Evolutionary conservation across 1,284 basidiomycete genomes (phyloP).

Genomic region (Trametes polyzona): DNA sequence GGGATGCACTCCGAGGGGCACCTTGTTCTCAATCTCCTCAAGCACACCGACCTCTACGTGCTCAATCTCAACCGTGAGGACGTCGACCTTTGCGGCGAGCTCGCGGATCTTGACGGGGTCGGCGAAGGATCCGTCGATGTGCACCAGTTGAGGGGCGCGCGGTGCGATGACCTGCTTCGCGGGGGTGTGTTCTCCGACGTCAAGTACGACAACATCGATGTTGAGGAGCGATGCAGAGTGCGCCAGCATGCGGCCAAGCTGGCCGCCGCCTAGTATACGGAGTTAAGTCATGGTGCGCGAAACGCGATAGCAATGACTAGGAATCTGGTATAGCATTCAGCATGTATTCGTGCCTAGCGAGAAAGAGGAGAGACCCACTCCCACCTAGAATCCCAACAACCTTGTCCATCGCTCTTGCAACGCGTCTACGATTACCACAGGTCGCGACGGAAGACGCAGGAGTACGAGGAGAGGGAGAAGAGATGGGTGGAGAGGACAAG

Average conservation of each 20-base stretch:
- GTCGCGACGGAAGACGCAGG: neutral
- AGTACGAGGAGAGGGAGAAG: neutral
- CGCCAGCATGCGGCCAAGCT: conserved; percentile 97
- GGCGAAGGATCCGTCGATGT: conserved; percentile 91
- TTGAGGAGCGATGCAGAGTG: conserved; percentile 90
- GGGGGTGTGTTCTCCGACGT: conserved; percentile 79
- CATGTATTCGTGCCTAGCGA: neutral
- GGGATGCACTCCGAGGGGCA: conserved; percentile 78
- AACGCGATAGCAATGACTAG: conserved; percentile 12
- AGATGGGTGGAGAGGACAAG: conserved; percentile 6
- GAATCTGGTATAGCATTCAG: conserved; percentile 5
- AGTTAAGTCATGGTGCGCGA: conserved; percentile 5
- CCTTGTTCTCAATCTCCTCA: conserved; percentile 60
- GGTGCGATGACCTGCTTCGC: conserved; percentile 89
- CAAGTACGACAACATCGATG: conserved; percentile 87
- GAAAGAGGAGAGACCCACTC: conserved; percentile 47
- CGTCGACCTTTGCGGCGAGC: conserved; percentile 82
- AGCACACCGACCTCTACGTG: conserved; percentile 89
- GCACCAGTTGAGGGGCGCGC: conserved; percentile 51
- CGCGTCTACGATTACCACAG: neutral
- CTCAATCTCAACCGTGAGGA: conserved; percentile 97
- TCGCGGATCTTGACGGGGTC: conserved; percentile 82
- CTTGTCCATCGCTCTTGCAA: conserved; percentile 47
- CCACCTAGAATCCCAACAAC: conserved; percentile 68
- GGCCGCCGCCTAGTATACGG: conserved; percentile 79